Base-by-base conservation (phyloP, 225 moss, liverwort and hornwort species). In the Polytrichum commune region DNA sequence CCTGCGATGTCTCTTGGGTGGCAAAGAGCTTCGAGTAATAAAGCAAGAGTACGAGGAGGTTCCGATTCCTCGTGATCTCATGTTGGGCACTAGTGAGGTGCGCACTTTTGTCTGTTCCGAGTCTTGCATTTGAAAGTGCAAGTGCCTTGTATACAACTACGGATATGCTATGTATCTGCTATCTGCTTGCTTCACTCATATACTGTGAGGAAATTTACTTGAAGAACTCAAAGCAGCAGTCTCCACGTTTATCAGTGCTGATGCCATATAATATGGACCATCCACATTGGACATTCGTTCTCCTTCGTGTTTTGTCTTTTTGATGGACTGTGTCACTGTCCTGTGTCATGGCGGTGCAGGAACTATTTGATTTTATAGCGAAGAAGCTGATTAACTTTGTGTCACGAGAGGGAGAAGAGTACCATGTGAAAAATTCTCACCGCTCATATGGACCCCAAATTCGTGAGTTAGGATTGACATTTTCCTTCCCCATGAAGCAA, bases 401-500 rank as follows among this genome's bases (percentile, higher is more conserved):
- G 38, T 57, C 61, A 25, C 80, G 76, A 35, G 93, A 91, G 73
- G 82, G 90, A 9, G 86, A 87, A 8, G 83, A 90, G 18, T 91
- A 79, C 60, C 78, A 74, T 60, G 26, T 66, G 5, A 64, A 73
- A 26, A 23, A 66, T 10, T 20, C n/a, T 28, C 61, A 67, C 0
- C 76, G 73, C 30, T 46, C 46, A 16, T 46, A 46, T 46, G 46
- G 46, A 46, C 46, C 46, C 46, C 46, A 46, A 46, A 75, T 80
- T 54, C 76, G 87, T 35, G 85, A 93, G 76, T 66, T 93, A 18
- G 90, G 93, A 32, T 84, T 93, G 63, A 91, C 93, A 1, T 81
- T 93, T 66, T 91, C 93, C 33, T 91, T 93, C 78, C 90, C 93
- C 23, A 85, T 93, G 53, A 82, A 83, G 71, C 93, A 93, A 74